Base-by-base conservation (phyloP, 352 stramenopile genomes). In the Achlya hypogyna region DNA sequence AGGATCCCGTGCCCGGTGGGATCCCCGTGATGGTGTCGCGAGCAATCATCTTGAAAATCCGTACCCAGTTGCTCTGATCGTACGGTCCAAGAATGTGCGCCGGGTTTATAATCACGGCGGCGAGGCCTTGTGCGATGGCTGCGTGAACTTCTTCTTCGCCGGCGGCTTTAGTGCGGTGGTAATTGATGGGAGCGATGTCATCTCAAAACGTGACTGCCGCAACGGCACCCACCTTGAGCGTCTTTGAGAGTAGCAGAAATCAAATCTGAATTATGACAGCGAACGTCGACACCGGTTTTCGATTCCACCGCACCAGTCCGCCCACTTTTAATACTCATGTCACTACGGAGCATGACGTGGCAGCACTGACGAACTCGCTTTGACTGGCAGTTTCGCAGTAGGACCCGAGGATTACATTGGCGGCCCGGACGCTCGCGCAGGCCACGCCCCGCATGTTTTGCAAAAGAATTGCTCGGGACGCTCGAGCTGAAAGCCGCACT, bases 391-490 rank as follows among this genome's bases (percentile, higher is more conserved):
- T n/a, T n/a, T n/a, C n/a, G n/a, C n/a, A n/a, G n/a, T n/a, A n/a
- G n/a, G n/a, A n/a, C n/a, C n/a, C n/a, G 34, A 42, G 34, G 14
- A 42, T 45, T 45, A 45, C 12, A 10, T 45, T 18, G 54, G 54
- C 20, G 54, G 54, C 12, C 29, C 27, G n/a, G 31, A 34, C 35
- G 54, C 31, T 5, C 59, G 34, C 20, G 80, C 82, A 5, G 82
- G 82, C 82, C 82, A 91, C 23, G 40, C 35, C n/a, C 66, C 66
- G 43, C 83, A 91, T 47, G 79, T 87, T 22, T 78, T 73, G 29
- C 76, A 83, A 69, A 81, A 83, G 65, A 84, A 76, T 49, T 87
- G 78, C 14, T 73, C 72, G 5, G 42, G 62, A 28, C 85, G 78
- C 2, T 74, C 71, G 22, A 87, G 72, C 38, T 79, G 71, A 51